Conservation (phyloP, 305 asterid genomes). For the Petunia hybrid region DNA sequence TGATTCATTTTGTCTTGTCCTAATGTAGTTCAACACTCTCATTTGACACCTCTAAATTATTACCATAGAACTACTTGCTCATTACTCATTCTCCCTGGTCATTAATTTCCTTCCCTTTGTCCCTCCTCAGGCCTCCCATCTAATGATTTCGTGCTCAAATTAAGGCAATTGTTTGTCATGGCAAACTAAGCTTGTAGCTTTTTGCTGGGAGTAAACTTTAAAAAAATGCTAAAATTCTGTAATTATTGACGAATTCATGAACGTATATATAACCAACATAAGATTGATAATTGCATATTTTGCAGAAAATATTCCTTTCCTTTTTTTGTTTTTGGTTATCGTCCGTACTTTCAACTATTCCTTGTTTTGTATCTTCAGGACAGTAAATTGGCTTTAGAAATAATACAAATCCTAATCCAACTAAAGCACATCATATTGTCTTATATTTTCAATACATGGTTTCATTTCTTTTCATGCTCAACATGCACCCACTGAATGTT, state of each 20-base stretch:
- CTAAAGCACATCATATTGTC: not conserved
- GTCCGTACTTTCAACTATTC: slow-evolving; percentile 53
- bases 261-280: not conserved
- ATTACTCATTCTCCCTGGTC: too few relatives aligned
- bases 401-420: slow-evolving; percentile 33
- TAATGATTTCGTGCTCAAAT: slow-evolving; percentile 11
- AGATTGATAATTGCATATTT: not conserved
- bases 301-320: slow-evolving; percentile 17
- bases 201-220: not conserved
- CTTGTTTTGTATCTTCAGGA: slow-evolving; percentile 50
- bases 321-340: not conserved
- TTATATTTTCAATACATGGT: not conserved
- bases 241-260: not conserved
- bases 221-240: not conserved
- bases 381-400: slow-evolving; percentile 49
- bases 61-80: too few relatives aligned
- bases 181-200: not conserved
- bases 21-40: too few relatives aligned
- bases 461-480: not conserved
- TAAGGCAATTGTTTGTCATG: not conserved
- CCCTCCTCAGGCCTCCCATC: not conserved
- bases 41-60: too few relatives aligned
- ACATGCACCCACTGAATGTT: not conserved
- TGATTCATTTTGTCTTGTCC: too few relatives aligned
- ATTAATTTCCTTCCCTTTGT: too few relatives aligned